These are phyloP conservation scores for Vigna unguiculata DNA, from an alignment of 306 rosid species.

Conservation along the genomic window DNA sequence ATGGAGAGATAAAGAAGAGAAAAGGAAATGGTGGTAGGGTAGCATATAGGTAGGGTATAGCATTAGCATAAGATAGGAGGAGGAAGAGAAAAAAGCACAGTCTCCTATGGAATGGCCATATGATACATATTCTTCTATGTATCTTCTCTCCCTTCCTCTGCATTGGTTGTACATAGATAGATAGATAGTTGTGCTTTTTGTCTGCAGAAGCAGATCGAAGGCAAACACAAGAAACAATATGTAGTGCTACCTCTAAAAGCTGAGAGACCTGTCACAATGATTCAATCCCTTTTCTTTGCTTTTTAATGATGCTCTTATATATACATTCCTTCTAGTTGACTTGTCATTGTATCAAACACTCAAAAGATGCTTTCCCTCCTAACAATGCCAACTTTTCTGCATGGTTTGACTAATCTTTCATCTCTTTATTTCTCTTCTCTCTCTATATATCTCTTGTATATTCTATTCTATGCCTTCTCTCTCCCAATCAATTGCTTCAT, in stretches of 20 bases:
- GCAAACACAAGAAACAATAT: background rate
- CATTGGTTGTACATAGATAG: conserved; percentile 10
- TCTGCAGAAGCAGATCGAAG: conserved; percentile 41
- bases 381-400: conserved; percentile 54
- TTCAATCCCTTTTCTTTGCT: conserved; percentile 34
- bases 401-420: conserved; percentile 51
- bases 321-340: conserved; percentile 53
- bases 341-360: conserved; percentile 47
- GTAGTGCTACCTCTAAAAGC: conserved; percentile 54
- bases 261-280: conserved; percentile 47
- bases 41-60: background rate
- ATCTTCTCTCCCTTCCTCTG: conserved; percentile 13
- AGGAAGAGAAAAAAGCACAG: conserved; percentile 38
- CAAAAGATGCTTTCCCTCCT: conserved; percentile 43
- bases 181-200: conserved; percentile 48
- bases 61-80: background rate
- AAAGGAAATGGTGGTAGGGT: conserved; percentile 49
- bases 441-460: background rate
- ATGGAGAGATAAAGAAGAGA: conserved; percentile 36
- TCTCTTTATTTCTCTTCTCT: background rate
- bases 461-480: conserved; percentile 3
- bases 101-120: conserved; percentile 4
- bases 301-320: conserved; percentile 43
- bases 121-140: background rate
- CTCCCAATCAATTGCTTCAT: conserved; percentile 35